These are phyloP conservation scores for Paramecium biaurelia DNA, from an alignment of 73 alveolate genomes.

Conservation along the genomic window DNA sequence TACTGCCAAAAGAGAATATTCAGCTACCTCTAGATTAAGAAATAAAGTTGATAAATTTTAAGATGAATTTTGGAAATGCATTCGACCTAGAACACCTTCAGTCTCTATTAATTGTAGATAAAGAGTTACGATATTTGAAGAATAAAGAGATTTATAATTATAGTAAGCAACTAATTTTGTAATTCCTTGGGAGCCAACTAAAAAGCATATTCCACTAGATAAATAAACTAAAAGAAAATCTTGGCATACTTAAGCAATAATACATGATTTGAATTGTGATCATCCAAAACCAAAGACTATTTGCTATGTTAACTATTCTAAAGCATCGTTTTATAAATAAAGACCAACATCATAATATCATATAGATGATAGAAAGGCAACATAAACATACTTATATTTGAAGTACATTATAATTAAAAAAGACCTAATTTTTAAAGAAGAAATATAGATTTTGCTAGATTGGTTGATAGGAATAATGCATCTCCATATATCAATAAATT, in stretches of 20 bases:
- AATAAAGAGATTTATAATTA: background rate
- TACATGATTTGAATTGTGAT: background rate
- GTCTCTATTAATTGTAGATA: background rate
- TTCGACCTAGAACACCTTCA: background rate
- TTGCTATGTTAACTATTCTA: background rate
- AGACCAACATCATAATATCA: background rate
- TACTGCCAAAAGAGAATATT: background rate
- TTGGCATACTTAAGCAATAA: background rate
- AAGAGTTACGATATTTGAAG: background rate
- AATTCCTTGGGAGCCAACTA: background rate
- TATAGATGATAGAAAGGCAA: background rate
- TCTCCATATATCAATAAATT: conserved; percentile 11
- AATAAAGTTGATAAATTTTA: background rate
- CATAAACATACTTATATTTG: background rate
- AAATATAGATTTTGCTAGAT: background rate
- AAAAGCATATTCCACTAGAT: background rate
- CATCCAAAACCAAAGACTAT: background rate
- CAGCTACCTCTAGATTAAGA: background rate
- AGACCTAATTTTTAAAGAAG: background rate
- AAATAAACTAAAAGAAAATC: background rate
- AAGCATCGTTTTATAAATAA: background rate
- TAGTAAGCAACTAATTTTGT: background rate
- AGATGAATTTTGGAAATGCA: background rate
- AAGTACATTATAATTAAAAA: background rate
- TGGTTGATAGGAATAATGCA: background rate